These are phyloP conservation scores for Coccomyxa sp. DNA, from an alignment of 139 green algal genomes.

Conservation along the genomic window DNA sequence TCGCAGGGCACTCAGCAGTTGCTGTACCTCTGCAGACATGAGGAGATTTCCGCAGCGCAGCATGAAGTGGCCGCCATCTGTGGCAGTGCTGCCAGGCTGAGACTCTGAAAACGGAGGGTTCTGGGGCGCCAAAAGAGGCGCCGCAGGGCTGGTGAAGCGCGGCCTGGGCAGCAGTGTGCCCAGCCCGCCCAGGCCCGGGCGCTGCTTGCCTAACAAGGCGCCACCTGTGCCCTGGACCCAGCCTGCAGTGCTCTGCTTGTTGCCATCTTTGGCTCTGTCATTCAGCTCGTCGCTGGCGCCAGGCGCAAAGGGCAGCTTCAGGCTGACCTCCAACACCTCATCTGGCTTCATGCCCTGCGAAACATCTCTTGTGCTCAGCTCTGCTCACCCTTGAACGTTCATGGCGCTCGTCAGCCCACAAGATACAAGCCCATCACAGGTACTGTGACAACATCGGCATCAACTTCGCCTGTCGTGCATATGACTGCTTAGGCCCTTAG, in stretches of 20 bases:
- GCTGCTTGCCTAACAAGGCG: background rate
- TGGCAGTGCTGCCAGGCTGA: background rate
- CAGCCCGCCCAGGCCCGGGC: background rate
- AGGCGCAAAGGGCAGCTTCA: slow-evolving; percentile 43
- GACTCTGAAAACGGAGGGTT: background rate
- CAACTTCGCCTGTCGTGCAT: no score
- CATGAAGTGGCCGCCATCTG: slow-evolving; percentile 33
- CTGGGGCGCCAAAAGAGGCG: background rate
- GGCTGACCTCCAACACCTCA: slow-evolving; percentile 66
- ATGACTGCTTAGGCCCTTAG: no score
- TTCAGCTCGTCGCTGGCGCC: background rate
- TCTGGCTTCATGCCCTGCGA: slow-evolving; percentile 35
- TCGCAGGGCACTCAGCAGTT: background rate
- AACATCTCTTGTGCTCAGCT: background rate
- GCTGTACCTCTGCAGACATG: slow-evolving; percentile 23
- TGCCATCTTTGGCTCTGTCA: no score
- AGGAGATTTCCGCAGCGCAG: slow-evolving; percentile 45
- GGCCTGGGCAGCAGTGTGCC: slow-evolving; percentile 11
- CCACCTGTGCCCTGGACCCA: background rate
- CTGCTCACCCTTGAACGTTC: no score
- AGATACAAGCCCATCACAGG: no score
- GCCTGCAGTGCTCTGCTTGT: background rate
- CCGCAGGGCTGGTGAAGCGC: background rate
- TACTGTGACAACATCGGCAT: no score
- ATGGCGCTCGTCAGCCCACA: no score